A percentile compares a stretch with the other conserved stretches of the same genome.
phyloP scores from a whole-genome alignment of 2,329 filamentous ascomycete genomes.

The Trichoderma lentiforme region DNA sequence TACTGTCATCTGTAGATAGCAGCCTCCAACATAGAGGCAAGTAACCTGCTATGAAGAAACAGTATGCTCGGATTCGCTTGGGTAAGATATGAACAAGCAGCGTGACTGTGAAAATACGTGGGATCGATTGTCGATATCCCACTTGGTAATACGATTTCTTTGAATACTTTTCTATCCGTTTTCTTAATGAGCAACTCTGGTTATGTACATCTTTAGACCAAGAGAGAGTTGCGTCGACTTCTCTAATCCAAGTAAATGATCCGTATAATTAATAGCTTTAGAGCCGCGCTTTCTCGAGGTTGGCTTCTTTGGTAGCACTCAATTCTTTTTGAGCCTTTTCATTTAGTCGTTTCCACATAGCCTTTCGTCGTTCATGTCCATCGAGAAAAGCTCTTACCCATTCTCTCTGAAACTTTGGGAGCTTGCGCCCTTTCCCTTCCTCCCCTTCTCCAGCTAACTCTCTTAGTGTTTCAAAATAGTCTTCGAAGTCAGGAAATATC shows the following conservation, averaged over 20 bases:
- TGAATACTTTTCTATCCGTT: background rate
- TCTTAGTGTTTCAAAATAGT: slow-evolving; percentile 60
- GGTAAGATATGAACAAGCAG: background rate
- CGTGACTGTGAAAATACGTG: background rate
- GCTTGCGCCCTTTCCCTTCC: slow-evolving; percentile 41
- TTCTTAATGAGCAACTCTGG: background rate
- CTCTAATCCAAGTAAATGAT: background rate
- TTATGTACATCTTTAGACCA: background rate
- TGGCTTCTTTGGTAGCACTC: background rate
- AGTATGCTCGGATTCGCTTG: background rate
- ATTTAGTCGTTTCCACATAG: slow-evolving; percentile 56
- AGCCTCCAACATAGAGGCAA: background rate
- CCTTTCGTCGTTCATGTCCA: slow-evolving; percentile 53
- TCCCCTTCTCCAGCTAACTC: slow-evolving; percentile 45
- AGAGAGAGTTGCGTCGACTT: background rate
- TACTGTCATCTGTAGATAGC: background rate
- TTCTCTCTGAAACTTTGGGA: slow-evolving; percentile 43
- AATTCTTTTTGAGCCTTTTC: slow-evolving; percentile 15
- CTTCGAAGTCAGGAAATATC: slow-evolving; percentile 59
- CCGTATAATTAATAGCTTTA: background rate
- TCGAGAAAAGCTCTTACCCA: slow-evolving; percentile 52
- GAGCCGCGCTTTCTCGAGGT: background rate
- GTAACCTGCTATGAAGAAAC: background rate
- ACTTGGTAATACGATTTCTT: background rate
- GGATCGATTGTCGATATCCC: background rate